phyloP scores from a whole-genome alignment of 2,329 filamentous ascomycete genomes.

The Cephalotrichum gorgonifer region DNA sequence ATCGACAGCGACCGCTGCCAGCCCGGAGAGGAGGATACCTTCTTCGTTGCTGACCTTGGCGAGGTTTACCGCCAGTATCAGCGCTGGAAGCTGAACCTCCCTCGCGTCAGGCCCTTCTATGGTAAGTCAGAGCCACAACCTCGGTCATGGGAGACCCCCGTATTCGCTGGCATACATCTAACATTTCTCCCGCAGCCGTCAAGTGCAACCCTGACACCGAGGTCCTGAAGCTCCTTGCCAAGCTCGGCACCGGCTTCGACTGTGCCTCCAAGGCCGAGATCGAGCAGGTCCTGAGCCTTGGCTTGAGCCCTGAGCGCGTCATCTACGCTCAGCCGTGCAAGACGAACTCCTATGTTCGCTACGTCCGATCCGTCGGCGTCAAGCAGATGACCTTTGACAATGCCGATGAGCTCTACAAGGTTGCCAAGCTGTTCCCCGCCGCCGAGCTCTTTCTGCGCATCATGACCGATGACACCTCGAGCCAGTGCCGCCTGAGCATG shows the following conservation, averaged over 20 bases:
- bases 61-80: conserved; percentile 98
- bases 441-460: conserved; percentile 93
- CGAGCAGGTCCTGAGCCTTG: conserved; percentile 76
- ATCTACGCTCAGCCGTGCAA: conserved; percentile 99
- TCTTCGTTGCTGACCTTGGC: conserved; percentile 96
- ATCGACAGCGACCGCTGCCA: conserved; percentile 84
- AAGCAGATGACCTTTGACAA: conserved; percentile 99
- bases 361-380: conserved; percentile 73
- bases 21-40: conserved; percentile 90
- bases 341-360: conserved; percentile 94
- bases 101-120: conserved; percentile 92
- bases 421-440: conserved; percentile 79
- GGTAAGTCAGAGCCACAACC: no score
- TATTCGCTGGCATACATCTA: neutral
- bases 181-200: conserved; percentile 51
- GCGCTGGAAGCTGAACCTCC: conserved; percentile 92
- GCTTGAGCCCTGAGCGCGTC: conserved; percentile 79
- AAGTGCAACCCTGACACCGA: conserved; percentile 96
- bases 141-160: no score
- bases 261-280: conserved; percentile 98
- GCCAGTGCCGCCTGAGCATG: conserved; percentile 87
- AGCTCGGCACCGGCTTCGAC: conserved; percentile 90
- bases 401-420: conserved; percentile 94
- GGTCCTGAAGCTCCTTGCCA: conserved; percentile 77
- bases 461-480: conserved; percentile 89